Evolutionary conservation across 2,329 filamentous ascomycete genomes (phyloP).

Genomic region (Cladosporium velox): DNA sequence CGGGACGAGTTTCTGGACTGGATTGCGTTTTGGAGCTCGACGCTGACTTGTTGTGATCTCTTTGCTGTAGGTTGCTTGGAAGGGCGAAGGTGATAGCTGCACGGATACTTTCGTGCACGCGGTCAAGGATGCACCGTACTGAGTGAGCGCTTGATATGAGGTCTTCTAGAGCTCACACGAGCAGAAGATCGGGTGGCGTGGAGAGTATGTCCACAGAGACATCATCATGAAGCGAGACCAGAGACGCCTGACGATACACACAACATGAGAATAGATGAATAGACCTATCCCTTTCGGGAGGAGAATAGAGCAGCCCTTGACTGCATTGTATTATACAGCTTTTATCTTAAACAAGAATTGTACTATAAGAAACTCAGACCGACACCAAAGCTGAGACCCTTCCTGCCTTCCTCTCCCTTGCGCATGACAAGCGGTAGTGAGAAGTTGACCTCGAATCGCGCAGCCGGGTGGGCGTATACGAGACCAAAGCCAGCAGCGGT

Average conservation of each 20-base stretch:
- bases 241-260: neutral
- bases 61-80: slow-evolving; percentile 39
- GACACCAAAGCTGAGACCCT: slow-evolving; percentile 92
- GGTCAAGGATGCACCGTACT: slow-evolving; percentile 43
- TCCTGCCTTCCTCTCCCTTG: slow-evolving; percentile 81
- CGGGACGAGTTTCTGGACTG: too few relatives aligned
- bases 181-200: neutral
- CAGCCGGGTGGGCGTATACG: slow-evolving; percentile 92
- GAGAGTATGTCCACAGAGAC: neutral
- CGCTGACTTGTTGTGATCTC: neutral
- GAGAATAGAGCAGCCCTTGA: neutral
- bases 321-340: slow-evolving; percentile 7
- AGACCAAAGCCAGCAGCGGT: slow-evolving; percentile 84
- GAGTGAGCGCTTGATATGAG: neutral
- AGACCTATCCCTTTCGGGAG: neutral
- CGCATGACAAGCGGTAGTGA: slow-evolving; percentile 80
- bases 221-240: neutral
- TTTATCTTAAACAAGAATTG: neutral
- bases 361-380: slow-evolving; percentile 88
- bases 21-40: neutral
- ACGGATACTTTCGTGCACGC: slow-evolving; percentile 43
- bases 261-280: neutral
- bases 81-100: slow-evolving; percentile 40
- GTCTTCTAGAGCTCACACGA: neutral
- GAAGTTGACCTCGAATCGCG: slow-evolving; percentile 94